Conservation (phyloP, 495 filamentous ascomycete genomes). For the Neurospora tetraspora region DNA sequence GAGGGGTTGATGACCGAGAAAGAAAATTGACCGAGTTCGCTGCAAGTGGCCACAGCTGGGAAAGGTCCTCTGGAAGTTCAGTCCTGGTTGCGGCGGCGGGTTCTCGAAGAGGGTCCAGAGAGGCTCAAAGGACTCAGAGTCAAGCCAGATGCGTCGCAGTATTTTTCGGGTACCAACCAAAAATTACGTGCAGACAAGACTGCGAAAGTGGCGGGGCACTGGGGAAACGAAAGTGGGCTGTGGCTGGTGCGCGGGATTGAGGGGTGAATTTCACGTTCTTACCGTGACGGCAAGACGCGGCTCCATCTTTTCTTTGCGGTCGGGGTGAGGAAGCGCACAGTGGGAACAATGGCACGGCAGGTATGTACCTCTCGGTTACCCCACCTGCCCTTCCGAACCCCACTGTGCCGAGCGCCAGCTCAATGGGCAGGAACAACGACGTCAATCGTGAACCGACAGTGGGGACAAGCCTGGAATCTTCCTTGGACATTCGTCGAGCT, state of each 20-base stretch:
- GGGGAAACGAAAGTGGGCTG: conserved; percentile 14
- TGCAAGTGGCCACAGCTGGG: conserved; percentile 4
- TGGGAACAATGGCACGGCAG: not conserved
- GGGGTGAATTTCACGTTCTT: not conserved
- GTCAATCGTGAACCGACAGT: not conserved
- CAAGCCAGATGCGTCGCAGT: conserved; percentile 16
- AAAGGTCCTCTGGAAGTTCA: not conserved
- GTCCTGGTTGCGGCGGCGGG: not conserved
- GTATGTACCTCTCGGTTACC: not conserved
- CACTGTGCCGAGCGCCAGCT: not conserved
- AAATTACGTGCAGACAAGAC: conserved; percentile 11
- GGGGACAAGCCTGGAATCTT: not conserved
- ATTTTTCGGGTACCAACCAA: conserved; percentile 16
- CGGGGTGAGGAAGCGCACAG: not conserved
- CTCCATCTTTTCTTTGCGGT: not conserved
- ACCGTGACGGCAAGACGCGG: not conserved
- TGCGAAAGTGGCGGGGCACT: not conserved
- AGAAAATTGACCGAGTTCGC: conserved; percentile 1
- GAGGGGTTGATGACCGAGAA: not conserved
- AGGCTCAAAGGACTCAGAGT: conserved; percentile 12
- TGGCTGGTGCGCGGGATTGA: conserved; percentile 13
- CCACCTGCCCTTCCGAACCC: not conserved
- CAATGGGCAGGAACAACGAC: not conserved
- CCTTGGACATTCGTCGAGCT: not conserved
- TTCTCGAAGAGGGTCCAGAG: conserved; percentile 1